Evolutionary conservation across 139 green algal genomes (phyloP), one percentile per base, ranked within the genome.

Genomic region (Chlorella sorokiniana): DNA sequence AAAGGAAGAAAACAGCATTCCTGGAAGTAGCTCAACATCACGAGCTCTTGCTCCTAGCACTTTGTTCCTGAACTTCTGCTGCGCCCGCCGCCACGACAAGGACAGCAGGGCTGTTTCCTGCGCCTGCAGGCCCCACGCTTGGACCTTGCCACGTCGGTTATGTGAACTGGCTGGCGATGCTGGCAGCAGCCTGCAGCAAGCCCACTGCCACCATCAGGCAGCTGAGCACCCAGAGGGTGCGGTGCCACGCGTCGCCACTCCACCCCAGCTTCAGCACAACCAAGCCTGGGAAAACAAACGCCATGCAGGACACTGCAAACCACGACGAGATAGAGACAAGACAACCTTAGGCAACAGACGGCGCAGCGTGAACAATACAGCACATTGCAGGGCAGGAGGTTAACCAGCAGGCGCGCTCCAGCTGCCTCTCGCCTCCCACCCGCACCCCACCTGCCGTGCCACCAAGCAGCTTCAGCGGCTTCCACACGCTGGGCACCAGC

Each of bases 391-490:
- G 11, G 48, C 48, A 56, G 48, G 48, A 65, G 16, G 22, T 33
- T 65, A 65, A 65, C 18, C 56, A 10, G 56, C 56, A 65, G 56
- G 16, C 16, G n/a, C n/a, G 56, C 18, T 33, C 6, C 56, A 65
- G 16, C n/a, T 6, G 16, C 14, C 48, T 59, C 14, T 11, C 14
- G 11, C 14, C 14, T 11, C 18, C 16, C 29, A 65, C 29, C 23
- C 23, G 18, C 56, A 33, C n/a, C 45, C 35, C 41, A 69, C 73
- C 73, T 54, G 73, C 73, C 0, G 75, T 71, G 29, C 75, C 75
- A 22, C 75, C 75, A 40, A 81, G 40, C 41, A 72, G 75, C 75
- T 81, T 81, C 20, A 81, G 75, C 56, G 75, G 75, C 41, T 81
- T 81, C 75, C 56, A 71, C 5, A 81, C 63, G 31, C 40, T 61